Conservation (phyloP, 1,284 basidiomycete genomes). For the Volvariella volvacea region DNA sequence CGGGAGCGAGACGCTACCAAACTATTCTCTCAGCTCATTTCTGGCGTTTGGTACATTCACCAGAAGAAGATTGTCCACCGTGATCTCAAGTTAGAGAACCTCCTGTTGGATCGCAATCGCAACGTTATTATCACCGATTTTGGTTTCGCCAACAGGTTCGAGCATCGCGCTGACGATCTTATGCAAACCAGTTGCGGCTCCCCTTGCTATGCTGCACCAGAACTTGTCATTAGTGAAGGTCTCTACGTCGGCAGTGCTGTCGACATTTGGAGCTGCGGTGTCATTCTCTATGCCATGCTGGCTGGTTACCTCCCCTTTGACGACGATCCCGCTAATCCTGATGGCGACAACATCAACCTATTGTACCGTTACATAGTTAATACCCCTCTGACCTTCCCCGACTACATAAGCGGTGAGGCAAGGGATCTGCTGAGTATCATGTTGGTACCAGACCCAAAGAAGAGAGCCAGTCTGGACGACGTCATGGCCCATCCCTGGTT, state of each 20-base stretch:
- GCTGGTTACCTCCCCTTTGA: slow-evolving; percentile 99
- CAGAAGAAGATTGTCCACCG: slow-evolving; percentile 99
- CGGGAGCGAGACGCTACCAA: slow-evolving; percentile 93
- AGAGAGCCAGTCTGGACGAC: slow-evolving; percentile 65
- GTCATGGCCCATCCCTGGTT: slow-evolving; percentile 88
- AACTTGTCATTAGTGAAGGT: slow-evolving; percentile 98
- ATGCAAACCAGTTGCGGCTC: slow-evolving; percentile 99
- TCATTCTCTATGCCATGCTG: slow-evolving; percentile 99
- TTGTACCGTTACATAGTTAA: slow-evolving; percentile 99
- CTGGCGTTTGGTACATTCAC: slow-evolving; percentile 98
- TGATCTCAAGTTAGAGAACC: slow-evolving; percentile 98
- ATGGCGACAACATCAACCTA: slow-evolving; percentile 99
- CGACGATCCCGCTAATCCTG: slow-evolving; percentile 97
- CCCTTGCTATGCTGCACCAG: slow-evolving; percentile 98
- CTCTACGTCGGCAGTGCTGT: slow-evolving; percentile 98
- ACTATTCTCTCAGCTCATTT: slow-evolving; percentile 97
- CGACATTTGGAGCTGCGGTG: slow-evolving; percentile 99
- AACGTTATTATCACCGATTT: slow-evolving; percentile 99
- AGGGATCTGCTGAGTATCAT: slow-evolving; percentile 63
- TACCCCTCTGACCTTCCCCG: slow-evolving; percentile 91
- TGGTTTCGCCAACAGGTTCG: slow-evolving; percentile 97
- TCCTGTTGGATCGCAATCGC: slow-evolving; percentile 93
- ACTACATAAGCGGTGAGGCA: slow-evolving; percentile 81
- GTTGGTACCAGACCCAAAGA: slow-evolving; percentile 85
- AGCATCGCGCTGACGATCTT: slow-evolving; percentile 85